Evolutionary conservation across 345 rosid species (phyloP).

Genomic region (Citrus hindsii): DNA sequence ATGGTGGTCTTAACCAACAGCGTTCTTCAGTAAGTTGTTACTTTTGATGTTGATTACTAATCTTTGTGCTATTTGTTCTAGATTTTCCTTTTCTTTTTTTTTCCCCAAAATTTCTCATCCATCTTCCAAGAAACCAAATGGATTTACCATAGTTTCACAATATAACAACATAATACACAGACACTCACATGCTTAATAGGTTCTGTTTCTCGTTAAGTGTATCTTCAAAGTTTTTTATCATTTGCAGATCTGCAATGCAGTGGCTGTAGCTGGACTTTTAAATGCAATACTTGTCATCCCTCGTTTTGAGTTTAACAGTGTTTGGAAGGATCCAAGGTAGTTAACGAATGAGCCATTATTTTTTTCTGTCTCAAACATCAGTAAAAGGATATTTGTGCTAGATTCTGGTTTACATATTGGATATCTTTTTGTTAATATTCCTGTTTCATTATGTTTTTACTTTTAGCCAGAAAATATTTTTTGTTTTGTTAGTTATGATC

Average conservation of each 20-base stretch:
- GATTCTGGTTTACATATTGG: background rate
- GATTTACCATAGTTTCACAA: background rate
- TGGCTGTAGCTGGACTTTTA: conserved; percentile 89
- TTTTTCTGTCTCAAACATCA: background rate
- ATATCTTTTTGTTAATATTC: background rate
- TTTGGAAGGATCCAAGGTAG: conserved; percentile 93
- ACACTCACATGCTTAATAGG: background rate
- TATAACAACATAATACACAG: background rate
- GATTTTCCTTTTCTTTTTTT: background rate
- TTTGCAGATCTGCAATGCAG: conserved; percentile 88
- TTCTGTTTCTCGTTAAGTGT: background rate
- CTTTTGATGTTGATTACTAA: background rate
- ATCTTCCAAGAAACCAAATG: too few relatives aligned
- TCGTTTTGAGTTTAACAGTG: conserved; percentile 63
- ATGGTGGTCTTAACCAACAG: conserved; percentile 98
- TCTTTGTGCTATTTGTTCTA: background rate
- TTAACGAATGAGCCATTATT: background rate
- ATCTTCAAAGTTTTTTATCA: conserved; percentile 14
- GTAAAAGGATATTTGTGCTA: background rate
- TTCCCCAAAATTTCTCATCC: too few relatives aligned
- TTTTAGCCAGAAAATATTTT: background rate
- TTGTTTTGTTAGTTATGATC: background rate
- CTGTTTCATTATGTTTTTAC: background rate
- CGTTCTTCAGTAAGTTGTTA: conserved; percentile 74
- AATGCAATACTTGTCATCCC: conserved; percentile 86